phyloP scores from a whole-genome alignment of 2,329 filamentous ascomycete species.

The Colletotrichum shisoi region DNA sequence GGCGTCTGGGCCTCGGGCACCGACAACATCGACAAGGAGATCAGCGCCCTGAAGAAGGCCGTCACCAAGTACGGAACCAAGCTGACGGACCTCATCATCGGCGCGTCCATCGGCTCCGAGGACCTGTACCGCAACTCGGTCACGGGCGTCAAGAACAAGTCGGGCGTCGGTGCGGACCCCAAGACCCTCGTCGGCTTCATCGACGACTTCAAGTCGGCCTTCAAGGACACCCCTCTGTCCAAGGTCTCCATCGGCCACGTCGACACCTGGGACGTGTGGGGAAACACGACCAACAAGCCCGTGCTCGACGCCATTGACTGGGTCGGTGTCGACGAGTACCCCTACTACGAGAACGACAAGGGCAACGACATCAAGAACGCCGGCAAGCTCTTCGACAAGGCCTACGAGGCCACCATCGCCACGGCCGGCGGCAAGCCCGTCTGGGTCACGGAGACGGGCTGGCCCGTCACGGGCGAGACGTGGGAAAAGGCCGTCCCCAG shows the following conservation, averaged over 20 bases:
- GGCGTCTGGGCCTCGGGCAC: constrained; percentile 69
- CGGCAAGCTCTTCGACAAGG: constrained; percentile 62
- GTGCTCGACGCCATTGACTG: constrained; percentile 71
- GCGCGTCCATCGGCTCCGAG: constrained; percentile 72
- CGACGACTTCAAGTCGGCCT: constrained; percentile 65
- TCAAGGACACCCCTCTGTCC: constrained; percentile 56
- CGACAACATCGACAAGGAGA: constrained; percentile 65
- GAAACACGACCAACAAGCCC: constrained; percentile 64
- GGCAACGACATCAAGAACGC: constrained; percentile 65
- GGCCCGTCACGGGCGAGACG: constrained; percentile 64
- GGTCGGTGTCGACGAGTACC: constrained; percentile 71
- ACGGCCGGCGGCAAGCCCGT: constrained; percentile 62
- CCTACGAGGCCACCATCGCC: constrained; percentile 54
- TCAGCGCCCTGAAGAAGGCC: constrained; percentile 65
- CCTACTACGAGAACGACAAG: constrained; percentile 69
- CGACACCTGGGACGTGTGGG: constrained; percentile 72
- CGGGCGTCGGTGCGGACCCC: constrained; percentile 67
- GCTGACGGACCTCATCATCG: constrained; percentile 66
- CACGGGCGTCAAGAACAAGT: constrained; percentile 69
- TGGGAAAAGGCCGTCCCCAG: constrained; percentile 64
- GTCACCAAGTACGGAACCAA: constrained; percentile 61
- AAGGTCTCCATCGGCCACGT: constrained; percentile 69
- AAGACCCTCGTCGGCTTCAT: constrained; percentile 71
- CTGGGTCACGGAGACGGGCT: constrained; percentile 72
- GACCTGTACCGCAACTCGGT: constrained; percentile 70